Evolutionary conservation across 225 moss, liverwort and hornwort genomes (phyloP), one percentile per base, ranked within the genome.

Genomic region (Thuidium tamariscinum): DNA sequence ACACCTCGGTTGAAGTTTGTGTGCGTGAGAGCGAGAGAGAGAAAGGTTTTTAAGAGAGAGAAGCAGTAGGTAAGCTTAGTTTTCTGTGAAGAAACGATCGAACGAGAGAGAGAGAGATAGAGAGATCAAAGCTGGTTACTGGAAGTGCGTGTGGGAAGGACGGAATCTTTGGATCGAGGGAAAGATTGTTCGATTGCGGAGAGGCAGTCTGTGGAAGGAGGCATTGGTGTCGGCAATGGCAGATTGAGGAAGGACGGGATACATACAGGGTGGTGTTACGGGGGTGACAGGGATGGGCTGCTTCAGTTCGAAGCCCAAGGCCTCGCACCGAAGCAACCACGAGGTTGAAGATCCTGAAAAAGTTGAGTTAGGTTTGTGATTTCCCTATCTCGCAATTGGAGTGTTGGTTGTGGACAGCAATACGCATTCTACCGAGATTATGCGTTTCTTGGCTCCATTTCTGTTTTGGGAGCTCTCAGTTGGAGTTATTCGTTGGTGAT

Each of bases 241-340:
- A 42, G 89, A 88, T 87, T 93, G 90, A 93, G 79, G 84, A 87
- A 59, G 88, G 77, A 51, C 16, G 42, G 91, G 84, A 21, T 27
- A 55, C 79, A 13, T 32, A 61, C 39, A 61, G 25, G 81, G 86
- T 59, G 85, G 60, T 74, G 39, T 74, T 59, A 82, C 59, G 89
- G 64, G 1, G 80, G 88, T 64, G 75, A 80, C 76, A 91, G 97
- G 96, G 95, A 97, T 97, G 97, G 97, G 97, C 94, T 97, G 97
- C 95, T 94, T 94, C 92, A 93, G 94, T 92, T 96, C 96, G 66
- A 96, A 93, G 94, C 88, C 95, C 88, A 96, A 91, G 94, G 92
- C 94, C 88, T 86, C 92, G 83, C 89, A 90, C 87, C 85, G 92
- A 61, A 83, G 80, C 85, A 91, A 89, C 88, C 89, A 91, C 52